A percentile compares a stretch with the other conserved stretches of the same genome.
phyloP scores from a whole-genome alignment of 352 stramenopile genomes.

The Pythium apleroticum region DNA sequence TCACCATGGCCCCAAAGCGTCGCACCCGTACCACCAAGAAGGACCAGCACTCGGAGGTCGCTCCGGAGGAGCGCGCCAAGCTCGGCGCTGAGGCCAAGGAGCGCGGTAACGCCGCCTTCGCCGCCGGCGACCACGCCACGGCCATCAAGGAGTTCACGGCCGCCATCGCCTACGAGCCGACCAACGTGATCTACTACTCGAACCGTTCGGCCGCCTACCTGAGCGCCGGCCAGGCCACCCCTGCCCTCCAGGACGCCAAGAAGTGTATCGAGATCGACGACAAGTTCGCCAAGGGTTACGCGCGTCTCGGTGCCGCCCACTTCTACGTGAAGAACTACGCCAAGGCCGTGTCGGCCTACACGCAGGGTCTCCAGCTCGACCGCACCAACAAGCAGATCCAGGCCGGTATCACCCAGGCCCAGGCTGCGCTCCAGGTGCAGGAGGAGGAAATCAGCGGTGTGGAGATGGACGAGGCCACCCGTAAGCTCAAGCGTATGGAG shows the following conservation, averaged over 20 bases:
- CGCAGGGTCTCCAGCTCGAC: conserved; percentile 72
- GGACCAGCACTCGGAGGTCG: conserved; percentile 69
- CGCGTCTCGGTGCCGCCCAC: conserved; percentile 78
- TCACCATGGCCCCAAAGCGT: conserved; percentile 80
- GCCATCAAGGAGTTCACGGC: conserved; percentile 89
- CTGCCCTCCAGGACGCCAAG: conserved; percentile 85
- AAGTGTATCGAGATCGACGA: conserved; percentile 80
- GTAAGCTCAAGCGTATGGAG: conserved; percentile 90
- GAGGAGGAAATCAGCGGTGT: conserved; percentile 83
- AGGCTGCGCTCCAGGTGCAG: conserved; percentile 81
- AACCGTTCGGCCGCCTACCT: conserved; percentile 88
- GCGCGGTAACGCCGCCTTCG: conserved; percentile 81
- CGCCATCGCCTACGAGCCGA: conserved; percentile 84
- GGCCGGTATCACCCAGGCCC: conserved; percentile 77
- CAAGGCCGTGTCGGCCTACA: conserved; percentile 84
- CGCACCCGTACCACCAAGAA: conserved; percentile 83
- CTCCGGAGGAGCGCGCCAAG: conserved; percentile 65
- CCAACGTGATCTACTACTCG: conserved; percentile 88
- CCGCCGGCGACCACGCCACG: conserved; percentile 68
- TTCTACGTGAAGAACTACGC: conserved; percentile 91
- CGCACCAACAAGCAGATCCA: conserved; percentile 87
- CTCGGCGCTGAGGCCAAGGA: conserved; percentile 85
- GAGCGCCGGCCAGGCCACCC: conserved; percentile 72
- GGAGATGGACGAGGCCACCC: conserved; percentile 87
- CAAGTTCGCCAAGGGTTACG: conserved; percentile 88